Base-by-base conservation (phyloP, 805 yeast genomes). In the Lipomyces kockii region DNA sequence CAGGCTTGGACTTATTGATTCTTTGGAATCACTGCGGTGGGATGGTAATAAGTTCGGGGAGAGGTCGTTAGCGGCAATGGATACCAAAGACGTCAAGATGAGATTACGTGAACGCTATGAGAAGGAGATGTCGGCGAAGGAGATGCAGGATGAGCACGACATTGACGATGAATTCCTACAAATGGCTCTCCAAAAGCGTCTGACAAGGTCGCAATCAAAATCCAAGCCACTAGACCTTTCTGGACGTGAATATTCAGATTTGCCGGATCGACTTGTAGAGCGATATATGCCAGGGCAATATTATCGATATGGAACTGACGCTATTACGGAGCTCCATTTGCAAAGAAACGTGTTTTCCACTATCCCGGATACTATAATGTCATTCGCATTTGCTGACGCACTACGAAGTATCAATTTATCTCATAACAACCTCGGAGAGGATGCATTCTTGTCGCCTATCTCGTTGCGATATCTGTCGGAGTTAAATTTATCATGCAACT, bases 21-120 rank as follows among this genome's bases (percentile, higher is more conserved):
- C 61, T 32, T 37, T 69, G 43, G 62, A 60, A 34, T 29, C 35
- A 1, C 49, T 69, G n/a, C 61, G 64, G 51, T 69, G 71, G 71
- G 66, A 69, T n/a, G 72, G 72, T 6, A 69, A 69, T 55, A 69
- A 61, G 60, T 58, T 69, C 53, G 60, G 60, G 11, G 72, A 69
- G 27, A 39, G 63, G 32, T 22, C 63, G 25, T 52, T 69, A n/a
- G 35, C 63, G 11, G 46, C 51, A 29, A 34, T 63, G 58, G 51
- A 49, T 29, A 67, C 63, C 2, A 59, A 61, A 22, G 65, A 61
- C 8, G 57, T 66, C 58, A 62, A 59, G 55, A 25, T 22, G 32
- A 53, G 61, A n/a, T 37, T 69, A 32, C 56, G 62, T 5, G 67
- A 60, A 11, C 67, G 72, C 20, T 53, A 35, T 11, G 58, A 62